Percentiles rank a stretch among this genome's conserved stretches.
Evolutionary conservation across 1,139 yeast genomes (phyloP).

Genomic region (Sugiyamaella pinicola): DNA sequence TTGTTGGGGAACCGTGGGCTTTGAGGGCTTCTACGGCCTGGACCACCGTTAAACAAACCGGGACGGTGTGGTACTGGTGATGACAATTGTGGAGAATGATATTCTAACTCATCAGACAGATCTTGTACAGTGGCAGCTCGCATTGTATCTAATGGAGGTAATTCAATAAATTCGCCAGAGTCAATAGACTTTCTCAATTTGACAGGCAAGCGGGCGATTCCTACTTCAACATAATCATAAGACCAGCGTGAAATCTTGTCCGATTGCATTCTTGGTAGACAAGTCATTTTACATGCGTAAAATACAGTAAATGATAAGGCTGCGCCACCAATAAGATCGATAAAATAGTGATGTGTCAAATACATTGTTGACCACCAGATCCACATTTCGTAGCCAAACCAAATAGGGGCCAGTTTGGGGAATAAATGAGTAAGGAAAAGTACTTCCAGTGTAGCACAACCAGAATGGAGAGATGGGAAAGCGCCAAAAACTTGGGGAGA

Average conservation of each 20-base stretch:
- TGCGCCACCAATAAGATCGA: slow-evolving; percentile 91
- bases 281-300: slow-evolving; percentile 68
- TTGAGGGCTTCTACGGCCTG: slow-evolving; percentile 8
- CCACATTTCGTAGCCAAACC: slow-evolving; percentile 81
- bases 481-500: slow-evolving; percentile 98
- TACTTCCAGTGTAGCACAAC: slow-evolving; percentile 92
- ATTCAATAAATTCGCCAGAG: slow-evolving; percentile 34
- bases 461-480: slow-evolving; percentile 93
- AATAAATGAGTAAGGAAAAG: slow-evolving; percentile 79
- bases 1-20: slow-evolving; percentile 9
- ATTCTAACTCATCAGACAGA: slow-evolving; percentile 6
- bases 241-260: slow-evolving; percentile 84
- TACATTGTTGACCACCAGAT: slow-evolving; percentile 99
- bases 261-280: slow-evolving; percentile 68
- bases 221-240: slow-evolving; percentile 52
- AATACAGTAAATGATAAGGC: slow-evolving; percentile 71
- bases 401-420: slow-evolving; percentile 64
- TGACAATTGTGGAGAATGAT: slow-evolving; percentile 16
- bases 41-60: neutral
- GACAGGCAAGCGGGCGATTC: slow-evolving; percentile 35
- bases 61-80: slow-evolving; percentile 19
- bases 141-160: slow-evolving; percentile 30
- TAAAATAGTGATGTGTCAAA: slow-evolving; percentile 91
- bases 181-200: slow-evolving; percentile 41
- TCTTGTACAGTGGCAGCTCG: slow-evolving; percentile 14